phyloP scores from a whole-genome alignment of 805 yeast species.

The Ogataea thermomethanolica region DNA sequence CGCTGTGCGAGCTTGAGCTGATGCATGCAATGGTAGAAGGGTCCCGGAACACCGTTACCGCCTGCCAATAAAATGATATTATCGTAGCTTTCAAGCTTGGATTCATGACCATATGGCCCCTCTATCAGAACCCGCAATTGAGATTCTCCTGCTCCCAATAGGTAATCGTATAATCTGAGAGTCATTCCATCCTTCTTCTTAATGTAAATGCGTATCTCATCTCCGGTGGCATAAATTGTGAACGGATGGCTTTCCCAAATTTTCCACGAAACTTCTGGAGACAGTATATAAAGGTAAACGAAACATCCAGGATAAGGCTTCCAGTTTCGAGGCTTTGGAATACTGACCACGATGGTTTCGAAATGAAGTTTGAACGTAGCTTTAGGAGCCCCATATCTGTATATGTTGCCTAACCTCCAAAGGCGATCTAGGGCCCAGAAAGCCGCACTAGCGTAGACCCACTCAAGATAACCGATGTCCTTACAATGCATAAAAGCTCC shows the following conservation, averaged over 20 bases:
- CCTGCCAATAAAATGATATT: slow-evolving; percentile 48
- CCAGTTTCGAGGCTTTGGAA: slow-evolving; percentile 47
- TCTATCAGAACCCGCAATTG: slow-evolving; percentile 39
- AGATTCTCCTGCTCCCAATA: slow-evolving; percentile 19
- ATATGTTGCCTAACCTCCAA: slow-evolving; percentile 34
- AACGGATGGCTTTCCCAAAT: slow-evolving; percentile 69
- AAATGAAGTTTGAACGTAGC: slow-evolving; percentile 18
- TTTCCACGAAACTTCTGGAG: slow-evolving; percentile 29
- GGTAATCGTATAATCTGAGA: slow-evolving; percentile 31
- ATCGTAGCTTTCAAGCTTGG: slow-evolving; percentile 40
- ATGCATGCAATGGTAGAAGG: slow-evolving; percentile 41
- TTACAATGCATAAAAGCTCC: slow-evolving; percentile 46
- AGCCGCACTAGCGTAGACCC: slow-evolving; percentile 36
- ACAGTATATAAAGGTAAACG: slow-evolving; percentile 48
- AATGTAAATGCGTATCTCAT: slow-evolving; percentile 38
- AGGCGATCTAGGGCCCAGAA: slow-evolving; percentile 43
- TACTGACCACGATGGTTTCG: slow-evolving; percentile 22
- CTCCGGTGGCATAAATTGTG: slow-evolving; percentile 34
- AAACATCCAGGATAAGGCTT: slow-evolving; percentile 54
- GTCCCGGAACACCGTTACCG: slow-evolving; percentile 59
- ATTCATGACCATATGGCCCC: slow-evolving; percentile 51
- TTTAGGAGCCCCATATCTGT: slow-evolving; percentile 26
- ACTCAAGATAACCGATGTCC: slow-evolving; percentile 39
- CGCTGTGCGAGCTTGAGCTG: slow-evolving; percentile 16
- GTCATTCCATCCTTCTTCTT: slow-evolving; percentile 53